Evolutionary conservation across 129 eudicot genomes (phyloP), one percentile per base, ranked within the genome.

Genomic region (Pittosporum tobira): DNA sequence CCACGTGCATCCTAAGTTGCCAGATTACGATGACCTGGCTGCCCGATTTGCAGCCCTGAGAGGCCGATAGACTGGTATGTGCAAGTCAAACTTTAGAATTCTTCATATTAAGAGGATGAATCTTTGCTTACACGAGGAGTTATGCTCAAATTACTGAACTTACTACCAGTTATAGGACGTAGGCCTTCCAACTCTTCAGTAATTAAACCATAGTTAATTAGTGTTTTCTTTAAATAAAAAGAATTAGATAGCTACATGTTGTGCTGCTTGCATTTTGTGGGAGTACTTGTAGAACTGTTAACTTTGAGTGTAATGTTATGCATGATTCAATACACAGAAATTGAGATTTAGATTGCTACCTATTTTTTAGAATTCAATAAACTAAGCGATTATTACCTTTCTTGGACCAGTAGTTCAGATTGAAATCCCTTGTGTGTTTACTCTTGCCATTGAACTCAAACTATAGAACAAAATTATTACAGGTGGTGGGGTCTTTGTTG

Each of bases 1-100:
- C 18, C 99, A 91, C 20, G 99, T 91, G 67, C 99, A 91, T 76
- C 99, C 99, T 28, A 91, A 91, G 59, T 72, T 91, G 27, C 99
- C 99, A 11, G 91, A 91, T 70, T 91, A 87, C 40, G 99, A 91
- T 68, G 99, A 91, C 71, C 69, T 91, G 71, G 96, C 96, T 46
- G 99, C 99, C 40, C 72, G 80, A 46, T 83, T 87, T 81, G 81
- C 96, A 19, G 90, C 99, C 31, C 44, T 90, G 31, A 78, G 77
- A 71, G 87, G 94, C 47, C 43, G 60, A 27, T 77, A 63, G 73
- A 64, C 20, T 21, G 57, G 66, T 68, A 34, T 65, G 51, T 34
- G 68, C 59, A 34, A 7, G 34, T 51, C 6, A 25, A 19, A 24
- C 36, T 30, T 42, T 49, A 24, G 36, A 55, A 26, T 44, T 36